A percentile compares a stretch with the other conserved stretches of the same genome.
phyloP scores from a whole-genome alignment of 139 green algal genomes.

The Gonium pectorale region DNA sequence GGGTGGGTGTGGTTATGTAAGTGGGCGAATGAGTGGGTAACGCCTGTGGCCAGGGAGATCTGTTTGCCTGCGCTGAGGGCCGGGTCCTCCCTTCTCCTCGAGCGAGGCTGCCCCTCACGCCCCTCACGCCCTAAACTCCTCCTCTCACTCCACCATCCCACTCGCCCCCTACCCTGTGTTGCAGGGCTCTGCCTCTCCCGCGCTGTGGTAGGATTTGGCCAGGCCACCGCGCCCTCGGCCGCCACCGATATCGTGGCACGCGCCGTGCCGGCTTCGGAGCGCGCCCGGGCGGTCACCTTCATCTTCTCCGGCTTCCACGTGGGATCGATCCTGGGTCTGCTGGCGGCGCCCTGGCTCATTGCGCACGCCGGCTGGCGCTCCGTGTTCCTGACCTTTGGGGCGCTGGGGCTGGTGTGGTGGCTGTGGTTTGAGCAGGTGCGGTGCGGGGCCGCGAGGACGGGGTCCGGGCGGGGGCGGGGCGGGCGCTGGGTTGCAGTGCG shows the following conservation, averaged over 20 bases:
- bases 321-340: slow-evolving; percentile 87
- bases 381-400: slow-evolving; percentile 92
- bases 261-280: slow-evolving; percentile 74
- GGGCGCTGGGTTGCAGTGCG: not conserved
- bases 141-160: not conserved
- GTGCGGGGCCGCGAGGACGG: not conserved
- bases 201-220: slow-evolving; percentile 90
- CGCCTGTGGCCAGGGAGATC: too few relatives aligned
- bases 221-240: slow-evolving; percentile 90
- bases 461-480: not conserved
- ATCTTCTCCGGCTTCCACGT: slow-evolving; percentile 96
- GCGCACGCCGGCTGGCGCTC: slow-evolving; percentile 83
- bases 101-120: too few relatives aligned
- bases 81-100: too few relatives aligned
- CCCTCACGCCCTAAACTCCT: too few relatives aligned
- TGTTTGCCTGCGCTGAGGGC: too few relatives aligned
- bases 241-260: slow-evolving; percentile 93
- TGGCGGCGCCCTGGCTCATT: slow-evolving; percentile 84
- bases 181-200: slow-evolving; percentile 81
- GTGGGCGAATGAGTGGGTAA: too few relatives aligned
- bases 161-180: not conserved
- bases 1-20: too few relatives aligned
- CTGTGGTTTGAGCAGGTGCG: slow-evolving; percentile 79
- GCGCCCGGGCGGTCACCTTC: slow-evolving; percentile 85
- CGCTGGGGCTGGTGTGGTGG: slow-evolving; percentile 85